Evolutionary conservation across 495 filamentous ascomycete species (phyloP), one percentile per base, ranked within the genome.

Genomic region (Lophiotrema nucula): DNA sequence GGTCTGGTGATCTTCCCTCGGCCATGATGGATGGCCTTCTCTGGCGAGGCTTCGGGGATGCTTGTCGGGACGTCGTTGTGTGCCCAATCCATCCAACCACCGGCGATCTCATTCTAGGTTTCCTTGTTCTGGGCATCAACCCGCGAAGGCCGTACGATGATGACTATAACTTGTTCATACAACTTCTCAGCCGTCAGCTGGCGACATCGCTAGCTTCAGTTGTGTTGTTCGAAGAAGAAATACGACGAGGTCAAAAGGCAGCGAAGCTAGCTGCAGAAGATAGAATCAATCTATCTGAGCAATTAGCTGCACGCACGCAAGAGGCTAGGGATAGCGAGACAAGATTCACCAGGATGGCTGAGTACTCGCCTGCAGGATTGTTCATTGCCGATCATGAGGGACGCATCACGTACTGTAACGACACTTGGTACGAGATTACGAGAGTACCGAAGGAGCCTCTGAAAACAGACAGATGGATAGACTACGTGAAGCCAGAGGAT

Each of bases 291-390:
- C 77, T 89, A 4, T 84, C 82, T 2, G 77, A 87, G 62, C 80
- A 88, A 65, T 74, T 89, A 3, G 81, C 83, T 46, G 73, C 81
- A 10, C 76, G 82, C 44, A 88, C 86, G 1, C 81, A 85, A 66
- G 82, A 88, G 69, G 85, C 84, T 2, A 76, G 80, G 19, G 84
- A 88, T 64, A 84, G 78, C 58, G 86, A 89, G 67, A 81, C 82
- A n/a, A 82, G 80, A 49, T 89, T 89, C 66, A 87, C 84, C 2
- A 73, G 83, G 24, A 88, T 89, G 84, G 83, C 85, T 6, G 86
- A 88, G 67, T 86, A 87, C 57, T 81, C 83, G 3, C 86, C 85
- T 6, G 84, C 86, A 0, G 86, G 86, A 8, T 79, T 89, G 72
- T 88, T 89, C 65, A 88, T 88, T 62, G 84, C 85, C 39, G 76